These are phyloP conservation scores for Stenocarpella maydis DNA, from an alignment of 2,329 filamentous ascomycete species.

Conservation along the genomic window DNA sequence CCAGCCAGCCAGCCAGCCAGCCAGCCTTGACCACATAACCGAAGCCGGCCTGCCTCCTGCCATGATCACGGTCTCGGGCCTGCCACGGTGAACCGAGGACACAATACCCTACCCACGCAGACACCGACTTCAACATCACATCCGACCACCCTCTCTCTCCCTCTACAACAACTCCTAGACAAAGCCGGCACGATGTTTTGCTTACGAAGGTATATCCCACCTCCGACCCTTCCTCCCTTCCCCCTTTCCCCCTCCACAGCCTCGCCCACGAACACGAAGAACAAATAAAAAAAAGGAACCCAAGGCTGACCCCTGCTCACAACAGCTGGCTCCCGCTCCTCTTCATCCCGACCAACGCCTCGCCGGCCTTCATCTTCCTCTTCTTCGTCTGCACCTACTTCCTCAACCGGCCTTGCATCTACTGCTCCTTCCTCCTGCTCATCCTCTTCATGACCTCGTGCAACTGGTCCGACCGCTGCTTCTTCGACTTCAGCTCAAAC, in stretches of 20 bases:
- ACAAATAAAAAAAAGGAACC: neutral
- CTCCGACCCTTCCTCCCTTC: neutral
- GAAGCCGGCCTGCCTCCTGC: neutral
- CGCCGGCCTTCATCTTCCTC: constrained; percentile 84
- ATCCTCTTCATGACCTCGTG: constrained; percentile 93
- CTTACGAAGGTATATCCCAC: constrained; percentile 63
- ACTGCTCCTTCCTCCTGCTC: constrained; percentile 94
- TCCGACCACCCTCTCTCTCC: neutral
- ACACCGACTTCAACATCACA: neutral
- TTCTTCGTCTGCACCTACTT: constrained; percentile 95
- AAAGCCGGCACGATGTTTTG: constrained; percentile 66
- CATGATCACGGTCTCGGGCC: constrained; percentile 23
- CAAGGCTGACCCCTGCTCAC: constrained; percentile 21
- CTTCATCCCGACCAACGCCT: constrained; percentile 87
- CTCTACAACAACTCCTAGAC: neutral
- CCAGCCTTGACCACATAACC: neutral
- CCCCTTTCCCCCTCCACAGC: neutral
- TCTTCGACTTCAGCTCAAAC: constrained; percentile 91
- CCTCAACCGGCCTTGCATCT: constrained; percentile 94
- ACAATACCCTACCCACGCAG: neutral
- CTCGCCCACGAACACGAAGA: too few relatives aligned
- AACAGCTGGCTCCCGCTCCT: constrained; percentile 85
- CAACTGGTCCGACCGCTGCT: constrained; percentile 88
- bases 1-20: neutral
- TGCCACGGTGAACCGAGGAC: constrained; percentile 33